These are phyloP conservation scores for Orbilia brochopaga DNA, from an alignment of 2,329 filamentous ascomycete species.

Conservation along the genomic window DNA sequence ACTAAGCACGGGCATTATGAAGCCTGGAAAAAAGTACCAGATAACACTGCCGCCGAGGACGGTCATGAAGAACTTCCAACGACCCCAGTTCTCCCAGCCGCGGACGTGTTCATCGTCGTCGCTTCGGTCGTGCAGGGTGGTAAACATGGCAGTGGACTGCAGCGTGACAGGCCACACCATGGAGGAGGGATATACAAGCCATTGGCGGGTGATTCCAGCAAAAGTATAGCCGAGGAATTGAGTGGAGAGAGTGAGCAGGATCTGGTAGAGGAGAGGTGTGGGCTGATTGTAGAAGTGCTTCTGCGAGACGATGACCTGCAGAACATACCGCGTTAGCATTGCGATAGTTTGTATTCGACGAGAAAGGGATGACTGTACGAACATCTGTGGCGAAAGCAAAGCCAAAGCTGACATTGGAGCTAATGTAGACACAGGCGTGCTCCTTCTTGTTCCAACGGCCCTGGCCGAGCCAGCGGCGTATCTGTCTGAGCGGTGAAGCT, in stretches of 20 bases:
- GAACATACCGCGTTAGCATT: background rate
- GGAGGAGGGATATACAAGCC: conserved; percentile 80
- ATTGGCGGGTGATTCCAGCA: conserved; percentile 78
- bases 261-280: conserved; percentile 75
- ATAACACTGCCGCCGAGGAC: conserved; percentile 64
- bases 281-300: conserved; percentile 87
- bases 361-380: conserved; percentile 52
- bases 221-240: conserved; percentile 87
- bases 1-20: conserved; percentile 81
- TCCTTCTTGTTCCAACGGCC: conserved; percentile 87
- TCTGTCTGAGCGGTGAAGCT: conserved; percentile 56
- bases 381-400: conserved; percentile 87
- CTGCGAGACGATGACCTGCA: conserved; percentile 79
- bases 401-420: conserved; percentile 86
- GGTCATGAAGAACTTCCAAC: conserved; percentile 76
- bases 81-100: conserved; percentile 73
- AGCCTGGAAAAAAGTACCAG: conserved; percentile 84
- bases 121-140: conserved; percentile 70
- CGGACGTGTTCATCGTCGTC: conserved; percentile 76
- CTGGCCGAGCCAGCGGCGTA: conserved; percentile 77
- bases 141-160: conserved; percentile 88
- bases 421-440: conserved; percentile 86
- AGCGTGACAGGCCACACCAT: conserved; percentile 93
- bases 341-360: background rate
- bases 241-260: conserved; percentile 82